These are phyloP conservation scores for Smallanthus sonchifolius DNA, from an alignment of 129 eudicot species.

Conservation along the genomic window DNA sequence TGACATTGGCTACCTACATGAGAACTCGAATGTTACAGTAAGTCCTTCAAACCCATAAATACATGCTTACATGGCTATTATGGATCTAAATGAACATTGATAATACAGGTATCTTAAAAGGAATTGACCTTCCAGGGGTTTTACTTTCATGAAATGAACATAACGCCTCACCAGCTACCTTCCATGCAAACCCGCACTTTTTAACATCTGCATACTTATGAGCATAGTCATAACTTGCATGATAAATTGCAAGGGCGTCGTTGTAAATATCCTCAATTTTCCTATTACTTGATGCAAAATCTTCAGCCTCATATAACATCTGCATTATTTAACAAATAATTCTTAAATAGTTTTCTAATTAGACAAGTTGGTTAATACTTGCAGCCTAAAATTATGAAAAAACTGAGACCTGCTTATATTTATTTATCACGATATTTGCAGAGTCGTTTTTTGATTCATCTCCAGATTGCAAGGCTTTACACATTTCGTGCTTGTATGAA, in stretches of 20 bases:
- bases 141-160: conserved; percentile 29
- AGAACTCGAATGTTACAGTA: conserved; percentile 5
- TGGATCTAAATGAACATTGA: conserved; percentile 20
- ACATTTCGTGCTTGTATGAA: conserved; percentile 48
- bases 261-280: conserved; percentile 30
- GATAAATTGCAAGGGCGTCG: conserved; percentile 64
- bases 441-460: conserved; percentile 30
- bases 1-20: conserved; percentile 12
- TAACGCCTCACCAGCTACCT: conserved; percentile 73
- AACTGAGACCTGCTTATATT: conserved; percentile 50
- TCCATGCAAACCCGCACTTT: conserved; percentile 80
- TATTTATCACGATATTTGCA: conserved; percentile 42
- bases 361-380: neutral
- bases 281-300: conserved; percentile 36
- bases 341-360: neutral
- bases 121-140: conserved; percentile 28
- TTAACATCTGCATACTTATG: neutral
- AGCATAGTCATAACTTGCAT: conserved; percentile 50
- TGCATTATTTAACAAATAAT: neutral
- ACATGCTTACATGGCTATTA: neutral
- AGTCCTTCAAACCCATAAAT: neutral
- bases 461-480: conserved; percentile 18
- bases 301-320: conserved; percentile 32
- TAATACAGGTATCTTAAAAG: conserved; percentile 23
- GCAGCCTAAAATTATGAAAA: neutral